Evolutionary conservation across 1,284 basidiomycete species (phyloP).

Genomic region (Takashimella tepidaria): DNA sequence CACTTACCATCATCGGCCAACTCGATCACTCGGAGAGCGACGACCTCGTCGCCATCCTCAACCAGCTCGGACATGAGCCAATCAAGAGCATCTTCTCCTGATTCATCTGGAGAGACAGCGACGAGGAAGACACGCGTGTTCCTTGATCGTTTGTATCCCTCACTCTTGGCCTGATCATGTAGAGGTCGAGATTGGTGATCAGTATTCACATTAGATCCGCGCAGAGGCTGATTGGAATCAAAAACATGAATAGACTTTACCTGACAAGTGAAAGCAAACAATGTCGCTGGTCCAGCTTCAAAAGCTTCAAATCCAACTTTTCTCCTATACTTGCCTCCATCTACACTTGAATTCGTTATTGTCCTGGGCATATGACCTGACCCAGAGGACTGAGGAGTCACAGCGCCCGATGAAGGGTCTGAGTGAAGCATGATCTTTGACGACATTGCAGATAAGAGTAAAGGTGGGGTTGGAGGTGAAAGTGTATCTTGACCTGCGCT

Average conservation of each 20-base stretch:
- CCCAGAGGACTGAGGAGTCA: not conserved
- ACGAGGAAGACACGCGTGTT: conserved; percentile 87
- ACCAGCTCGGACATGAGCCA: conserved; percentile 82
- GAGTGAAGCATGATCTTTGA: not conserved
- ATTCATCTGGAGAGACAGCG: conserved; percentile 83
- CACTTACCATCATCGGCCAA: conserved; percentile 65
- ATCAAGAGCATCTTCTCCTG: conserved; percentile 74
- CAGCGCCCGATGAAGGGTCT: not conserved
- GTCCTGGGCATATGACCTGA: not conserved
- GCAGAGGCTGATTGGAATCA: too few species aligned
- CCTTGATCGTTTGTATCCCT: conserved; percentile 70
- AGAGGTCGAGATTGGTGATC: not conserved
- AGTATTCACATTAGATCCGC: not conserved
- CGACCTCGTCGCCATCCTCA: conserved; percentile 90
- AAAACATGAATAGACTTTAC: conserved; percentile 27
- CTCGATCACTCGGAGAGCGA: conserved; percentile 86
- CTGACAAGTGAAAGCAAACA: conserved; percentile 51
- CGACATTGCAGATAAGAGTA: not conserved
- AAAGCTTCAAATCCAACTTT: conserved; percentile 85
- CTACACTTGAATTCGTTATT: conserved; percentile 6
- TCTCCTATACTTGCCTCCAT: conserved; percentile 62
- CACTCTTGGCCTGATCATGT: conserved; percentile 67
- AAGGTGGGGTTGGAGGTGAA: not conserved
- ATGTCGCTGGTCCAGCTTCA: conserved; percentile 54
- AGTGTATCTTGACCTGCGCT: not conserved